A percentile compares a stretch with the other conserved stretches of the same genome.
Conservation (phyloP, 2,329 filamentous ascomycete genomes). For the Monosporascus ibericus region DNA sequence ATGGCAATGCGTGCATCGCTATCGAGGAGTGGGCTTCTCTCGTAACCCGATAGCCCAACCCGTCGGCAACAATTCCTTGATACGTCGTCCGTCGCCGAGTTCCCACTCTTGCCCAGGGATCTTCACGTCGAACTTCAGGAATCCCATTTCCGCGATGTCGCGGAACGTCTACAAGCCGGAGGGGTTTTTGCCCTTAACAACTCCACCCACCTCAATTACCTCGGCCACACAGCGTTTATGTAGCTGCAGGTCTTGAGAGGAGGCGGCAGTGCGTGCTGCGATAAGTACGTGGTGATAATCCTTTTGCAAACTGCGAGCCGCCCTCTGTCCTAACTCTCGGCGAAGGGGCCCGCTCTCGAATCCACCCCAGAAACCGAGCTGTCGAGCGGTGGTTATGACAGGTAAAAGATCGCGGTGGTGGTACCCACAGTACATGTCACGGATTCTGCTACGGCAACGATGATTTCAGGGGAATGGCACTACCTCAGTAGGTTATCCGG, state of each 20-base stretch:
- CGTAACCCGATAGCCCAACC: background rate
- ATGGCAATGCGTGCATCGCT: too few relatives aligned
- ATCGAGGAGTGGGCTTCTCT: background rate
- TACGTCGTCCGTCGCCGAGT: background rate
- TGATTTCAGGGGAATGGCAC: background rate
- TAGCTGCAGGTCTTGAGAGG: background rate
- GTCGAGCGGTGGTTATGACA: background rate
- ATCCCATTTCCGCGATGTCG: background rate
- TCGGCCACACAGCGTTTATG: background rate
- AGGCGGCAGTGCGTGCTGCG: background rate
- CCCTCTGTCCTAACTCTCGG: background rate
- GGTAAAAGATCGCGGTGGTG: background rate
- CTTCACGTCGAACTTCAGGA: background rate
- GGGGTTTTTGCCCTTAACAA: background rate
- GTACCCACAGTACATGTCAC: background rate
- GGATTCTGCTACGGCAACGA: background rate
- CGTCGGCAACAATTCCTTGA: background rate
- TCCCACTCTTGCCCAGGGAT: background rate
- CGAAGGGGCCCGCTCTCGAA: background rate
- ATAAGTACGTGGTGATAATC: background rate
- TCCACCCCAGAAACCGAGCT: background rate
- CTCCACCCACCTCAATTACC: background rate
- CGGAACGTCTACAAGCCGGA: background rate
- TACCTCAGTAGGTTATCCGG: background rate
- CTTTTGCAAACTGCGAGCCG: background rate